A percentile compares a stretch with the other conserved stretches of the same genome.
Evolutionary conservation across 805 yeast genomes (phyloP).

Genomic region (Candida oleophila): DNA sequence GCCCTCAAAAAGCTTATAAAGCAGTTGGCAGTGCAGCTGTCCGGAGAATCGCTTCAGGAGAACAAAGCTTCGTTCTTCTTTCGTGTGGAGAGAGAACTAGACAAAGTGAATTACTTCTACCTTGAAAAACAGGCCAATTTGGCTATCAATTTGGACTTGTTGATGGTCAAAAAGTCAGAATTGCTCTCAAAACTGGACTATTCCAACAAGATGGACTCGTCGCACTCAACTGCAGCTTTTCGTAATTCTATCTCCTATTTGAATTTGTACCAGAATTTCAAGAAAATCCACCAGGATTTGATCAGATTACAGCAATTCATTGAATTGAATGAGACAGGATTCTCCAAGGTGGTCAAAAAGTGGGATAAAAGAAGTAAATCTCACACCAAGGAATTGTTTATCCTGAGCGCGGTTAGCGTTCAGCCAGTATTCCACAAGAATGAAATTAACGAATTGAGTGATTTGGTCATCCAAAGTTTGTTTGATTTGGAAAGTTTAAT

Average conservation of each 20-base stretch:
- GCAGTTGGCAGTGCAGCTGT: slow-evolving; percentile 54
- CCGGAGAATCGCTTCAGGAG: slow-evolving; percentile 57
- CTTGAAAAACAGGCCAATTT: slow-evolving; percentile 88
- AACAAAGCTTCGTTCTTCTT: slow-evolving; percentile 89
- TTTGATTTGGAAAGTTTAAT: slow-evolving; percentile 68
- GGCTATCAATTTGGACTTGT: slow-evolving; percentile 71
- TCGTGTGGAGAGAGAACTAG: slow-evolving; percentile 89
- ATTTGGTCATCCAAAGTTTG: slow-evolving; percentile 62
- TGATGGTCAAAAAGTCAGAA: slow-evolving; percentile 68
- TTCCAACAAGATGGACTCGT: slow-evolving; percentile 3
- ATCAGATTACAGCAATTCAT: slow-evolving; percentile 89
- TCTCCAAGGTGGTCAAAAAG: slow-evolving; percentile 90
- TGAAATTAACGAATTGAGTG: slow-evolving; percentile 81
- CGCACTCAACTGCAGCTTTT: slow-evolving; percentile 29
- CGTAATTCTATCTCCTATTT: slow-evolving; percentile 75
- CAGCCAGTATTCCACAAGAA: slow-evolving; percentile 95
- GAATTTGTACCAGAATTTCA: slow-evolving; percentile 83
- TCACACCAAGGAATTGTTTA: slow-evolving; percentile 87
- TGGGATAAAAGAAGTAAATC: slow-evolving; percentile 98
- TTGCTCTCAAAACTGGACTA: slow-evolving; percentile 27
- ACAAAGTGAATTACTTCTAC: slow-evolving; percentile 91
- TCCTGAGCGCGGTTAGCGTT: slow-evolving; percentile 89
- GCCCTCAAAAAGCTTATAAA: slow-evolving; percentile 90
- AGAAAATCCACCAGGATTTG: slow-evolving; percentile 84
- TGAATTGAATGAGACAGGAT: slow-evolving; percentile 93